These are phyloP conservation scores for Fremontodendron californicum DNA, from an alignment of 345 rosid genomes.

Conservation along the genomic window DNA sequence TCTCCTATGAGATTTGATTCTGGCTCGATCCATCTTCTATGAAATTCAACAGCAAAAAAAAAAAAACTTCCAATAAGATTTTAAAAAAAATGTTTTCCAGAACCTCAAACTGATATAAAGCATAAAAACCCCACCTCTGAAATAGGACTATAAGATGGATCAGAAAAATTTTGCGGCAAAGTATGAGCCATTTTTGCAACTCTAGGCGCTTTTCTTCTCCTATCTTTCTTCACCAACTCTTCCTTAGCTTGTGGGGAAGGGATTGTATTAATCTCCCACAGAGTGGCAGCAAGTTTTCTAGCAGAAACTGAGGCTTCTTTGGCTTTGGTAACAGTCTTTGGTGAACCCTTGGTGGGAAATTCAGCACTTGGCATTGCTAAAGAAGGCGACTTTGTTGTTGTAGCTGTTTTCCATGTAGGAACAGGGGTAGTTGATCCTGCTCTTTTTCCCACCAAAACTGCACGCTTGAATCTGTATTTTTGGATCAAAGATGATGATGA, in stretches of 20 bases:
- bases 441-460: slow-evolving; percentile 62
- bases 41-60: slow-evolving; percentile 3
- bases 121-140: slow-evolving; percentile 43
- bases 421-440: slow-evolving; percentile 72
- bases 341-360: not conserved
- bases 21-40: slow-evolving; percentile 41
- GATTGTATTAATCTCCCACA: slow-evolving; percentile 77
- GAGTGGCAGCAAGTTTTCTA: slow-evolving; percentile 80
- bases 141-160: slow-evolving; percentile 52
- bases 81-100: not conserved
- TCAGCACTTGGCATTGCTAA: slow-evolving; percentile 36
- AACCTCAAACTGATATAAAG: slow-evolving; percentile 4
- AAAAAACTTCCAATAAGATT: not conserved
- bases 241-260: slow-evolving; percentile 34
- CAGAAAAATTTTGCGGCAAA: slow-evolving; percentile 40
- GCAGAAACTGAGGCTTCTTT: slow-evolving; percentile 56
- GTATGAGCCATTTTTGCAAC: slow-evolving; percentile 23
- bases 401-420: slow-evolving; percentile 53
- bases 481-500: slow-evolving; percentile 73
- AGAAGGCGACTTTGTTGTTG: slow-evolving; percentile 38
- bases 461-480: slow-evolving; percentile 70
- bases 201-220: slow-evolving; percentile 29
- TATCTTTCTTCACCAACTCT: slow-evolving; percentile 35
- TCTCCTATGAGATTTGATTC: slow-evolving; percentile 34
- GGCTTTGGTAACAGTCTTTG: slow-evolving; percentile 17